Percentiles rank a stretch among this genome's conserved stretches.
Evolutionary conservation across 1,284 basidiomycete species (phyloP).

Genomic region (Pisolithus thermaeus): DNA sequence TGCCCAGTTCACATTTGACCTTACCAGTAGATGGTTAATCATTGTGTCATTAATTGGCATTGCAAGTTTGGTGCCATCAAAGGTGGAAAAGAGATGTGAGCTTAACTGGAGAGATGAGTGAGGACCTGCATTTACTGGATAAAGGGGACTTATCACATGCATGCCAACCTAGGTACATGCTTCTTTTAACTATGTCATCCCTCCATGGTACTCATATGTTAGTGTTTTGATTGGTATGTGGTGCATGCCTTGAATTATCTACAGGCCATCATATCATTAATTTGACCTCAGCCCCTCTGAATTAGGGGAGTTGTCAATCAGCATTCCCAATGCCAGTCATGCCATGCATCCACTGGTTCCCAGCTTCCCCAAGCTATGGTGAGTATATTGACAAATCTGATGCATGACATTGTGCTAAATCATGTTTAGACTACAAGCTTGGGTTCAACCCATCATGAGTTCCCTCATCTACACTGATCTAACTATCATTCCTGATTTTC

Average conservation of each 20-base stretch:
- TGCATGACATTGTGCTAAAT: background rate
- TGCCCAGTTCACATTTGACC: too few species aligned
- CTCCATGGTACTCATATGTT: slow-evolving; percentile 35
- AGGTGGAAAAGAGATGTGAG: too few species aligned
- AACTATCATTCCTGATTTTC: slow-evolving; percentile 92
- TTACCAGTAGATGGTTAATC: too few species aligned
- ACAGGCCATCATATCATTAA: slow-evolving; percentile 90
- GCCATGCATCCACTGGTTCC: slow-evolving; percentile 94
- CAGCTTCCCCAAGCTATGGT: slow-evolving; percentile 93
- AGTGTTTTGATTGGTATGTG: slow-evolving; percentile 2
- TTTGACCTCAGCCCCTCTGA: slow-evolving; percentile 87
- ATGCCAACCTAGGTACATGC: too few species aligned
- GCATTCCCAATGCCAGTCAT: slow-evolving; percentile 86
- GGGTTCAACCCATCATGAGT: slow-evolving; percentile 90
- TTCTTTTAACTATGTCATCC: too few species aligned
- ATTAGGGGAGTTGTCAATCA: slow-evolving; percentile 85
- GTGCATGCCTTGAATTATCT: background rate
- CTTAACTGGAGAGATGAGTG: too few species aligned
- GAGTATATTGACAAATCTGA: slow-evolving; percentile 27
- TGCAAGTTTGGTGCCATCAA: too few species aligned
- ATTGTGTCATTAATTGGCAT: too few species aligned
- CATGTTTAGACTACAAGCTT: slow-evolving; percentile 70
- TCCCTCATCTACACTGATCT: slow-evolving; percentile 85
- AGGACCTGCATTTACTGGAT: too few species aligned
- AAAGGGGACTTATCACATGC: too few species aligned